Evolutionary conservation across 2,329 filamentous ascomycete species (phyloP), one percentile per base, ranked within the genome.

Genomic region (Aspergillus brunneoviolaceus): DNA sequence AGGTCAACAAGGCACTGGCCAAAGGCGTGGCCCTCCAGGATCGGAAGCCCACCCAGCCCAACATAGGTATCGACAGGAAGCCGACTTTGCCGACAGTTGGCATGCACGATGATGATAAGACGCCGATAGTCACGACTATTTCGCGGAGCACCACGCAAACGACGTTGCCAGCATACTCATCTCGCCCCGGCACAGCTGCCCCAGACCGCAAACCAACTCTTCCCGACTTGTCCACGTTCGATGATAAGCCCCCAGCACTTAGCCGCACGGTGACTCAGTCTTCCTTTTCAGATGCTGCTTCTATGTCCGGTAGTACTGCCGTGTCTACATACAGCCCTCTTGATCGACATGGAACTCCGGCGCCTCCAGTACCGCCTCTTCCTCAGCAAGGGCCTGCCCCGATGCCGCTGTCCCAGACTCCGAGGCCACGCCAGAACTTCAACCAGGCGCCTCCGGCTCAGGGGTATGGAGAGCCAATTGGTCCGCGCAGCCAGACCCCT

Each of bases 1-100:
- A 95, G 78, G 90, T 96, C 69, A 92, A 95, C 77, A 93, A 92
- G 74, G 94, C 92, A 0, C 79, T 98, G 27, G 89, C 88, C 55
- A 92, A 92, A 68, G 89, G 95, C 56, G 87, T 87, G 57, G 77
- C 72, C 74, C 77, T 74, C 72, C 79, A 70, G 74, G 80, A 89
- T 72, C 82, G 81, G 62, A 85, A 83, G 68, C 79, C 64, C 74
- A 79, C 75, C 2, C 69, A 76, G 49, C 71, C 72, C 19, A 72
- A 70, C 27, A 56, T 70, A n/a, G 70, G 63, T 33, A 62, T 63
- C 33, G 72, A 68, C 58, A 68, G 62, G 35, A 71, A 79, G 53
- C 80, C 80, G 5, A 92, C 90, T 0, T 71, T 94, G 6, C 91
- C 89, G 2, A 82, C 81, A 5, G 67, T 91, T 7, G 79, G 83